Conservation (phyloP, 345 rosid species). For the Orychophragmus violaceus region DNA sequence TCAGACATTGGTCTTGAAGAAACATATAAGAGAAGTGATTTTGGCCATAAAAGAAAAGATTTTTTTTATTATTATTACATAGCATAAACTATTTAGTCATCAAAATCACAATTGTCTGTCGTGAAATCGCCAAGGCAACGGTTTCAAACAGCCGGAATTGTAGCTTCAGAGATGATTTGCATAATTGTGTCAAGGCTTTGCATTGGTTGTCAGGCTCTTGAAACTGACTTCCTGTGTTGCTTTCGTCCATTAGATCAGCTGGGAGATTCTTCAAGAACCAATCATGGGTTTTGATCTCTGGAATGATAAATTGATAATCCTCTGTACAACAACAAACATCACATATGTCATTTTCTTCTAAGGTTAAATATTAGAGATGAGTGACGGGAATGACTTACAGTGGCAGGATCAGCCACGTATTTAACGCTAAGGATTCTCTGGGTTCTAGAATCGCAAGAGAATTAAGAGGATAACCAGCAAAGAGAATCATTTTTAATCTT, state of each 20-base stretch:
- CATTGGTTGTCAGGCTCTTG: conserved; percentile 83
- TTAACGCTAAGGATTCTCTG: conserved; percentile 89
- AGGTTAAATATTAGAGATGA: neutral
- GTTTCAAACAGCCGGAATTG: conserved; percentile 64
- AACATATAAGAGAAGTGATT: too few relatives aligned
- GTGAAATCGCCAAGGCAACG: conserved; percentile 45
- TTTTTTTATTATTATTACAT: too few relatives aligned
- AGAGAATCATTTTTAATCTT: too few relatives aligned
- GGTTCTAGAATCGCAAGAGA: too few relatives aligned
- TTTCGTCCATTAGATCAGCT: conserved; percentile 63
- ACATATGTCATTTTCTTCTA: neutral
- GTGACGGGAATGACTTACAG: conserved; percentile 35
- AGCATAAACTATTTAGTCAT: conserved; percentile 77
- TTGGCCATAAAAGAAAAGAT: too few relatives aligned
- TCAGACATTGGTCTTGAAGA: neutral
- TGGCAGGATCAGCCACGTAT: conserved; percentile 75
- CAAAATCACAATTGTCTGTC: conserved; percentile 59
- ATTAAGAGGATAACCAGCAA: too few relatives aligned
- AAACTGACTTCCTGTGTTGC: conserved; percentile 42
- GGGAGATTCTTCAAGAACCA: conserved; percentile 97
- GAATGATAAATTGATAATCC: conserved; percentile 86
- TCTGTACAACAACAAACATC: conserved; percentile 42
- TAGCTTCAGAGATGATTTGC: conserved; percentile 94
- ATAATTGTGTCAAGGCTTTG: conserved; percentile 78
- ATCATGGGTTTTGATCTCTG: conserved; percentile 62